These are phyloP conservation scores for Tolypocladium sp. DNA, from an alignment of 2,329 filamentous ascomycete genomes.

Conservation along the genomic window DNA sequence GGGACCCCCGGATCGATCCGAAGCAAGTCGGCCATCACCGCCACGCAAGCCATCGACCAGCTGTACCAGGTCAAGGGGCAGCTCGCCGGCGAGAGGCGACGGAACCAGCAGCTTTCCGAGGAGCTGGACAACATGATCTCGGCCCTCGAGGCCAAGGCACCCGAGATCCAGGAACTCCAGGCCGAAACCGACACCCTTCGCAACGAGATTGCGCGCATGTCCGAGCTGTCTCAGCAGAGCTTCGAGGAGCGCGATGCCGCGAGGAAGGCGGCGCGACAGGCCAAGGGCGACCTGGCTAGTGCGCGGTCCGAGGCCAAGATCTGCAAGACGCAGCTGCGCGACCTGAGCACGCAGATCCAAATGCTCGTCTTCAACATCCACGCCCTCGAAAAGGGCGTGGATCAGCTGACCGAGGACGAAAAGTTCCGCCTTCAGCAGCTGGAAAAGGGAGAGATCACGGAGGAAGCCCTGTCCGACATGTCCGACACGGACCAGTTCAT, in stretches of 20 bases:
- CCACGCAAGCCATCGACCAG: constrained; percentile 55
- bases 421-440: constrained; percentile 68
- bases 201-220: constrained; percentile 75
- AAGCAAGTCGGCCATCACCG: constrained; percentile 45
- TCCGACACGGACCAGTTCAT: constrained; percentile 85
- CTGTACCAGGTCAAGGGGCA: constrained; percentile 61
- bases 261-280: constrained; percentile 69
- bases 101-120: constrained; percentile 63
- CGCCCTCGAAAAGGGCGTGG: constrained; percentile 69
- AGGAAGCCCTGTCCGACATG: constrained; percentile 62
- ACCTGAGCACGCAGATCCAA: constrained; percentile 83
- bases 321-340: constrained; percentile 76
- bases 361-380: constrained; percentile 83
- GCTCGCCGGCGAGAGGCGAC: constrained; percentile 64
- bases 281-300: constrained; percentile 60
- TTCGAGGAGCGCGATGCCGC: constrained; percentile 72
- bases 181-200: constrained; percentile 74
- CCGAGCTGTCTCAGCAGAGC: constrained; percentile 72
- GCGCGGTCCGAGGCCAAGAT: constrained; percentile 65
- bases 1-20: constrained; percentile 50
- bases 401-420: constrained; percentile 63
- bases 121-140: constrained; percentile 80
- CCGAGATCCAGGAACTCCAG: constrained; percentile 79
- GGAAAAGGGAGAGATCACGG: constrained; percentile 64
- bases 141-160: constrained; percentile 75